Percentiles rank a stretch among this genome's conserved stretches.
phyloP scores from a whole-genome alignment of 306 rosid species.

The Sechiopsis laciniata region DNA sequence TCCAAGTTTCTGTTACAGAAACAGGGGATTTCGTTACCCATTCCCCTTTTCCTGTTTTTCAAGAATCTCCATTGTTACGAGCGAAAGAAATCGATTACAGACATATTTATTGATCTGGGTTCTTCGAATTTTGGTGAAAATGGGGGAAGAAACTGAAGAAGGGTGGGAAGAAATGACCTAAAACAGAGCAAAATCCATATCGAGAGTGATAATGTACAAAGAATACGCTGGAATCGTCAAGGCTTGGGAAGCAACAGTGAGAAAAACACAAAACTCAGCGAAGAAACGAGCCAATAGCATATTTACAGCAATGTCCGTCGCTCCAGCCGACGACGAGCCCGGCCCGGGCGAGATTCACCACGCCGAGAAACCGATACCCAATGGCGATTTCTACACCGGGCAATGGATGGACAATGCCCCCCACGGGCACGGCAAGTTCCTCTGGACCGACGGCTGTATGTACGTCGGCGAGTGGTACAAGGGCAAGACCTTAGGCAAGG shows the following conservation, averaged over 20 bases:
- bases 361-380: conserved; percentile 48
- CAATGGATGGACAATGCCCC: conserved; percentile 55
- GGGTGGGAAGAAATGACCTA: conserved; percentile 4
- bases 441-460: conserved; percentile 92
- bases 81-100: not conserved
- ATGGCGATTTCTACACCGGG: conserved; percentile 80
- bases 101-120: conserved; percentile 24
- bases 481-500: conserved; percentile 62
- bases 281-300: conserved; percentile 58
- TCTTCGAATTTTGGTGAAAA: conserved; percentile 25
- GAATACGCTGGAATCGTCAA: conserved; percentile 50
- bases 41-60: conserved; percentile 7
- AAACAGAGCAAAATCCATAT: not conserved
- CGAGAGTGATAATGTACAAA: conserved; percentile 49
- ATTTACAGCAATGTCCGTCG: conserved; percentile 70
- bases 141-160: conserved; percentile 28
- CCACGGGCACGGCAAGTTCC: conserved; percentile 69
- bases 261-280: conserved; percentile 48
- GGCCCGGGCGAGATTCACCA: conserved; percentile 35
- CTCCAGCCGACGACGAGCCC: conserved; percentile 72
- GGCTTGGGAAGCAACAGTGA: conserved; percentile 57
- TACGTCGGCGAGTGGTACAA: conserved; percentile 76
- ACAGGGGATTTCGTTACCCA: conserved; percentile 29
- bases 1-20: conserved; percentile 23
- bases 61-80: conserved; percentile 15